phyloP scores from a whole-genome alignment of 257 asterid genomes.

The Catharanthus roseus region DNA sequence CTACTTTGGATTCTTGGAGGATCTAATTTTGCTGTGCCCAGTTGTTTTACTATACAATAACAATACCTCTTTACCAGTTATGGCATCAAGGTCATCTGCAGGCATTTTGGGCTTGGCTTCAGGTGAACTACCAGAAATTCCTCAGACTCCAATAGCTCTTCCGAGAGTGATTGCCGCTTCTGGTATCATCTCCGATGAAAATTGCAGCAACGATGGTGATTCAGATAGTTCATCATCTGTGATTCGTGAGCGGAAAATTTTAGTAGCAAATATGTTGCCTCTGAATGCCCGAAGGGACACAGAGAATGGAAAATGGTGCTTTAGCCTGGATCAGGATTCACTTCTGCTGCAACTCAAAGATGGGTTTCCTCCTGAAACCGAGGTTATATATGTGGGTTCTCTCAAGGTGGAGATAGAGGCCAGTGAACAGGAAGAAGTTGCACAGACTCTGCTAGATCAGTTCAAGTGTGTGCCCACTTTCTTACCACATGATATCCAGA shows the following conservation, averaged over 20 bases:
- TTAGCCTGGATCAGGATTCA: constrained; percentile 71
- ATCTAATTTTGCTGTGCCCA: not conserved
- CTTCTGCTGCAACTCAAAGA: constrained; percentile 70
- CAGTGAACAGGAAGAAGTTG: constrained; percentile 76
- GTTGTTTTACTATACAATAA: constrained; percentile 14
- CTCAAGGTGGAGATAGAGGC: constrained; percentile 72
- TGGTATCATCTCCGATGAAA: constrained; percentile 59
- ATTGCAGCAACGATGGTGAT: constrained; percentile 58
- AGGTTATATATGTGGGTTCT: constrained; percentile 76
- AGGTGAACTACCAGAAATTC: constrained; percentile 47
- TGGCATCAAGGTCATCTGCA: constrained; percentile 64
- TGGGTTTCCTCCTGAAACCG: constrained; percentile 71
- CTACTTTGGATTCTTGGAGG: not conserved
- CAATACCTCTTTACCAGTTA: constrained; percentile 20
- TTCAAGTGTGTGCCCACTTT: constrained; percentile 82
- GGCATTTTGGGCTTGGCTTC: constrained; percentile 65
- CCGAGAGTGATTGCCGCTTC: constrained; percentile 75
- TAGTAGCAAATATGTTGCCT: constrained; percentile 85
- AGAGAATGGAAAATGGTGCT: constrained; percentile 57
- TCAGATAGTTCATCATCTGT: constrained; percentile 58
- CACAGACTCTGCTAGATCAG: constrained; percentile 67
- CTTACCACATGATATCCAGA: constrained; percentile 64
- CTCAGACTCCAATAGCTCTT: constrained; percentile 68
- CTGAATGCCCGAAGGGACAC: constrained; percentile 59
- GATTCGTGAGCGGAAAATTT: constrained; percentile 54